Evolutionary conservation across 495 filamentous ascomycete genomes (phyloP).

Genomic region (Haplographium delicatum): DNA sequence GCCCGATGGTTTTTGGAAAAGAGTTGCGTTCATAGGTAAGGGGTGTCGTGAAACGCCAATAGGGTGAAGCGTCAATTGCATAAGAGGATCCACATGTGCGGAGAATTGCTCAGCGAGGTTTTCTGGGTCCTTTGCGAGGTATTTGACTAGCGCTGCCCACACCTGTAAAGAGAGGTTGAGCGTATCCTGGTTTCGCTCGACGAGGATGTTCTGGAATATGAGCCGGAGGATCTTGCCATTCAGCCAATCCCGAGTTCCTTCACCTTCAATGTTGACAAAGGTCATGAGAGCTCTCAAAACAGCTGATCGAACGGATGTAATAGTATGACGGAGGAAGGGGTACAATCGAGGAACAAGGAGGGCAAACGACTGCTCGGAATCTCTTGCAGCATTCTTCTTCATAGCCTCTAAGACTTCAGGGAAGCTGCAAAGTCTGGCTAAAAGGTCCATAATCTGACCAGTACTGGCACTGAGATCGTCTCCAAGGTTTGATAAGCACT

Average conservation of each 20-base stretch:
- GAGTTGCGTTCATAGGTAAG: slow-evolving; percentile 77
- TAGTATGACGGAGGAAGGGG: slow-evolving; percentile 94
- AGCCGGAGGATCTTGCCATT: slow-evolving; percentile 83
- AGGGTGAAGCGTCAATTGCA: slow-evolving; percentile 77
- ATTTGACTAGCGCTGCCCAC: slow-evolving; percentile 72
- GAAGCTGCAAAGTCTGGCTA: slow-evolving; percentile 94
- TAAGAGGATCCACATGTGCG: slow-evolving; percentile 66
- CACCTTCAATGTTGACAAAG: slow-evolving; percentile 79
- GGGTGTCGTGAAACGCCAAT: slow-evolving; percentile 87
- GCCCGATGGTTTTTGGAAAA: slow-evolving; percentile 95
- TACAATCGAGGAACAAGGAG: slow-evolving; percentile 90
- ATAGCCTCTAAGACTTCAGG: slow-evolving; percentile 89
- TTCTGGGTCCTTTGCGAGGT: slow-evolving; percentile 52
- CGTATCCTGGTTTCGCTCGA: slow-evolving; percentile 76
- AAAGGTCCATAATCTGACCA: slow-evolving; percentile 93
- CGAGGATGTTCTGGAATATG: slow-evolving; percentile 89
- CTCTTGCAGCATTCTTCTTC: slow-evolving; percentile 79
- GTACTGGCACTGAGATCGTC: slow-evolving; percentile 97
- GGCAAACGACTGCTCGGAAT: slow-evolving; percentile 82
- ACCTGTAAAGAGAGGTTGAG: slow-evolving; percentile 78
- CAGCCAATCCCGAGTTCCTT: slow-evolving; percentile 84
- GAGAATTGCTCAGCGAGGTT: slow-evolving; percentile 60
- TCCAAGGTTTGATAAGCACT: slow-evolving; percentile 88
- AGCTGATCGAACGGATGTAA: slow-evolving; percentile 88
- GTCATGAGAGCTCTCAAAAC: slow-evolving; percentile 90